Percentiles rank a stretch among this genome's conserved stretches.
Conservation (phyloP, 352 stramenopile species). For the Phytopythium ostracodes region DNA sequence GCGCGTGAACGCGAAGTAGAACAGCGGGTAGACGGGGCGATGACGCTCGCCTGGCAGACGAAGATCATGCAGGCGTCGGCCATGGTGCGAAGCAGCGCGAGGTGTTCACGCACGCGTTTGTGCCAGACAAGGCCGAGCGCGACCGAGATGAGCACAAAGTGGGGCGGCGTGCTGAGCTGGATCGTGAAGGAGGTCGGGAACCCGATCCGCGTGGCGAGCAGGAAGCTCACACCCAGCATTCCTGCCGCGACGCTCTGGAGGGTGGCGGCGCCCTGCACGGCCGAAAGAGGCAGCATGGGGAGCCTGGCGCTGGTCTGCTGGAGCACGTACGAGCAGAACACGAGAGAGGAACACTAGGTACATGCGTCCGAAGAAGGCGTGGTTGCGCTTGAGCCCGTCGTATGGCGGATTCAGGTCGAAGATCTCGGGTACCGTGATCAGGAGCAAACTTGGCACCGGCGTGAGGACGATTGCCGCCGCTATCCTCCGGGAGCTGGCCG, state of each 20-base stretch:
- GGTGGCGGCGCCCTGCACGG: not conserved
- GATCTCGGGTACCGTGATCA: not conserved
- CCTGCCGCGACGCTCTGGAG: not conserved
- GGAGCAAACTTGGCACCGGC: not conserved
- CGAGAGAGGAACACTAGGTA: conserved; percentile 17
- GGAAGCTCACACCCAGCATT: conserved; percentile 8
- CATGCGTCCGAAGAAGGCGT: conserved; percentile 17
- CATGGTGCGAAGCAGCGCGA: conserved; percentile 6
- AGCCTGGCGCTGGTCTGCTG: conserved; percentile 15
- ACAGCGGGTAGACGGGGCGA: conserved; percentile 16
- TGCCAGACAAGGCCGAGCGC: not conserved
- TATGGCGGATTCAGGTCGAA: not conserved
- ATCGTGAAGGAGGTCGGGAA: conserved; percentile 16
- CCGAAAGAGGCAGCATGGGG: conserved; percentile 1
- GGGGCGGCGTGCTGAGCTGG: conserved; percentile 14
- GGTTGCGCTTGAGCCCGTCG: conserved; percentile 6
- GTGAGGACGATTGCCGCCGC: not conserved
- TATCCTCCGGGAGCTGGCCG: not conserved
- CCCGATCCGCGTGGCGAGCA: conserved; percentile 12
- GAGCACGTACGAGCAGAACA: conserved; percentile 14
- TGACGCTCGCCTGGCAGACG: conserved; percentile 13
- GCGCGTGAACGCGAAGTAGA: conserved; percentile 11
- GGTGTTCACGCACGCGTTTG: not conserved
- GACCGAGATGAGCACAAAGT: conserved; percentile 16
- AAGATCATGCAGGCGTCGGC: conserved; percentile 14